phyloP scores from a whole-genome alignment of 1,284 basidiomycete genomes.

The Ceratobasidium sp. region DNA sequence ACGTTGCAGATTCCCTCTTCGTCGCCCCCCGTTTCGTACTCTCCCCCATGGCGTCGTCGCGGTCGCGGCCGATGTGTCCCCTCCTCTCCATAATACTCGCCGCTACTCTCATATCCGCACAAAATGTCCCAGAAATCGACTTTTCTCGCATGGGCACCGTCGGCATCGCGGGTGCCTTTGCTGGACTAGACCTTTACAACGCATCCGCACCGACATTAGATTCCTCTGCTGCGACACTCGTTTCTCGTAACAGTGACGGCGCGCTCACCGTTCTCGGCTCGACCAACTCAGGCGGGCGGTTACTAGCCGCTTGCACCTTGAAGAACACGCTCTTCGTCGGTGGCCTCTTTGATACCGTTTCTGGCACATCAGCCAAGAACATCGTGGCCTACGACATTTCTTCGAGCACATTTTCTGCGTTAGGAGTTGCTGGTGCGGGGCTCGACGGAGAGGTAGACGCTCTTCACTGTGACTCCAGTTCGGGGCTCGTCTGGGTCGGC shows the following conservation, averaged over 20 bases:
- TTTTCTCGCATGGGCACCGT: constrained; percentile 92
- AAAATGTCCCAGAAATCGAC: constrained; percentile 79
- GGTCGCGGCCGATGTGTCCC: constrained; percentile 37
- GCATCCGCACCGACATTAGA: constrained; percentile 65
- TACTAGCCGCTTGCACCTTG: constrained; percentile 75
- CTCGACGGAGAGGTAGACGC: constrained; percentile 81
- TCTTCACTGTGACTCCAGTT: constrained; percentile 83
- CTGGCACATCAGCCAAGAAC: constrained; percentile 70
- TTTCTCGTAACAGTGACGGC: constrained; percentile 75
- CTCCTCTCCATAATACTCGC: constrained; percentile 26
- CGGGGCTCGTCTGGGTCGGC: constrained; percentile 85
- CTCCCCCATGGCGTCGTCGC: constrained; percentile 30
- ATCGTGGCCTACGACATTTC: constrained; percentile 79
- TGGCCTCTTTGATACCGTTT: constrained; percentile 80
- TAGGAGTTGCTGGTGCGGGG: constrained; percentile 65
- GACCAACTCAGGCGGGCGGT: constrained; percentile 77
- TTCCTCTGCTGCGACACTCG: constrained; percentile 74
- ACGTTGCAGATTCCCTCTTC: constrained; percentile 8
- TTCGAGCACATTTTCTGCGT: constrained; percentile 69
- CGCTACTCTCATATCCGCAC: constrained; percentile 24
- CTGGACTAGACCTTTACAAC: constrained; percentile 81
- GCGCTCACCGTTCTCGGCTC: constrained; percentile 73
- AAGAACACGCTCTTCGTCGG: constrained; percentile 77
- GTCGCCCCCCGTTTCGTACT: constrained; percentile 6
- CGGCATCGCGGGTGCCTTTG: constrained; percentile 87